Evolutionary conservation across 257 asterid species (phyloP), one percentile per base, ranked within the genome.

Genomic region (Haberlea rhodopensis): DNA sequence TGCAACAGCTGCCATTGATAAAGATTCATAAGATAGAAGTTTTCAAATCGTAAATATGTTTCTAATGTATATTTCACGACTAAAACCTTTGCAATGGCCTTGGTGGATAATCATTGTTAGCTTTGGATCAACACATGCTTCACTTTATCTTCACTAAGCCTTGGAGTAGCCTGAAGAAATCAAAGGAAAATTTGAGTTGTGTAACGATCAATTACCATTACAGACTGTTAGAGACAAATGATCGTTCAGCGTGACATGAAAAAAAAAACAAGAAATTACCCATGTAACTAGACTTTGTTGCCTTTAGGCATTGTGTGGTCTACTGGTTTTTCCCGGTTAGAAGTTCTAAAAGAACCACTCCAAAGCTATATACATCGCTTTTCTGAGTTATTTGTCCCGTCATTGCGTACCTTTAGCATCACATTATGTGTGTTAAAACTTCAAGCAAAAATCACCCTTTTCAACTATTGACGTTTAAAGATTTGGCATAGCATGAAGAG

Each of bases 81-180:
- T 3, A 1, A 40, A 63, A 87, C 97, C 97, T 90, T 90, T 8
- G 96, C 96, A 74, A 85, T 81, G 57, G 97, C 96, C 82, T 90
- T 54, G 96, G 94, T 22, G 96, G 96, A 72, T 75, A 90, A 0
- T 87, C 96, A 1, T 82, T 82, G 31, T 78, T 60, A 87, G 87
- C 76, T 90, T 90, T 31, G 96, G 96, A 88, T 91, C 97, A 72
- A 91, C 95, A 70, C 97, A 91, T 91, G 97, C 79, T 91, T 91
- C 75, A 90, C 97, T 81, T 90, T 90, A 74, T 90, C 97, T 77
- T 90, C 97, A 73, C 97, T 87, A 85, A 90, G 59, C 80, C 96
- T 84, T 71, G 97, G 97, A 62, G 97, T 90, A 68, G 97, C 96
- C 97, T 90, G 81, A 34, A 53, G 18, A 57, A 46, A 65, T 67